phyloP scores from a whole-genome alignment of 2,329 filamentous ascomycete genomes.

The Teratosphaeria gauchensis region DNA sequence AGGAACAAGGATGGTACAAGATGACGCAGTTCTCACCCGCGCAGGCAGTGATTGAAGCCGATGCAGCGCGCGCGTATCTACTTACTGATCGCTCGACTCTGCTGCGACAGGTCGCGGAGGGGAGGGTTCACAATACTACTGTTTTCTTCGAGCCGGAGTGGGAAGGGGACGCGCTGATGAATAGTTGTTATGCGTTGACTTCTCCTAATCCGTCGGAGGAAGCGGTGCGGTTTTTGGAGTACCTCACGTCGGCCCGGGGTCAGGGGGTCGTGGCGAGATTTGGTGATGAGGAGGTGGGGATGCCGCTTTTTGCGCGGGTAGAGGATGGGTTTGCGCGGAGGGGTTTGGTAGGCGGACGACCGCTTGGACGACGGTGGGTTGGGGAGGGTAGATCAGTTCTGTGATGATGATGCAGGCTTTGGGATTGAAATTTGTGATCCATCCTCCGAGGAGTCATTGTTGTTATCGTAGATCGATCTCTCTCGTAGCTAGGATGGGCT shows the following conservation, averaged over 20 bases:
- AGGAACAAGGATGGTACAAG: too few species aligned
- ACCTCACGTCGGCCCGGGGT: not conserved
- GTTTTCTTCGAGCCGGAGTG: not conserved
- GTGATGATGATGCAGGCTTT: too few species aligned
- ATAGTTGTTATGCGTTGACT: not conserved
- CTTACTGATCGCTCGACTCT: slow-evolving; percentile 14
- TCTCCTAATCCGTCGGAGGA: not conserved
- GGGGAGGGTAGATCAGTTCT: too few species aligned
- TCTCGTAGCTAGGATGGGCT: too few species aligned
- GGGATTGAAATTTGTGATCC: too few species aligned
- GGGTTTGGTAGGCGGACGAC: not conserved
- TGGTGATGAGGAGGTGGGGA: not conserved
- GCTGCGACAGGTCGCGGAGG: not conserved
- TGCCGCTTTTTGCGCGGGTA: not conserved
- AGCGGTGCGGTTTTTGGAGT: not conserved
- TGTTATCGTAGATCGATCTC: too few species aligned
- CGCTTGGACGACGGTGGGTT: not conserved
- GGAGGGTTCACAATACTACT: not conserved
- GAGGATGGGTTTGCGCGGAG: not conserved
- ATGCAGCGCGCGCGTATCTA: slow-evolving; percentile 11
- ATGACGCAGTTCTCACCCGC: slow-evolving; percentile 11
- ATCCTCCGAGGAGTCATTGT: too few species aligned
- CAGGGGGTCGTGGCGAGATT: not conserved
- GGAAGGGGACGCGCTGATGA: not conserved
- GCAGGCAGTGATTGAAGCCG: slow-evolving; percentile 13